These are phyloP conservation scores for Jaapia argillacea DNA, from an alignment of 768 basidiomycete species.

Conservation along the genomic window DNA sequence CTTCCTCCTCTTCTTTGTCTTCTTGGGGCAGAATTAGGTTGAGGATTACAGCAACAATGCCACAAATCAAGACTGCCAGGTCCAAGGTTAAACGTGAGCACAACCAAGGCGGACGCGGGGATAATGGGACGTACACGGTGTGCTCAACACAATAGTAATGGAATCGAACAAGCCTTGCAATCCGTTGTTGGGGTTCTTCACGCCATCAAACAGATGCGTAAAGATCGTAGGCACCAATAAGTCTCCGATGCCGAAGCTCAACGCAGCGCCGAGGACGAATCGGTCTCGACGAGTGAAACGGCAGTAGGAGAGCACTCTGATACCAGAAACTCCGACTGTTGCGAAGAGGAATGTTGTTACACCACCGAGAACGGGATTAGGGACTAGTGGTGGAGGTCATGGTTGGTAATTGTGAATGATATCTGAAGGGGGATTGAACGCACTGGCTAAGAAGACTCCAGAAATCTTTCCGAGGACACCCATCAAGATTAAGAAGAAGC, in stretches of 20 bases:
- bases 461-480: constrained; percentile 77
- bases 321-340: constrained; percentile 58
- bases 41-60: constrained; percentile 32
- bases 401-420: background rate
- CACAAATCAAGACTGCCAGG: constrained; percentile 29
- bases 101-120: background rate
- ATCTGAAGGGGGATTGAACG: constrained; percentile 9
- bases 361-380: constrained; percentile 73
- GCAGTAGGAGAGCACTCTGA: constrained; percentile 56
- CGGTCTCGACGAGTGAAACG: constrained; percentile 54
- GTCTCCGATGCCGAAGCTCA: constrained; percentile 64
- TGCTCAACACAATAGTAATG: constrained; percentile 71
- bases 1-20: constrained; percentile 3
- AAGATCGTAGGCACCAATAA: constrained; percentile 57
- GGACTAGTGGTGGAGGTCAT: constrained; percentile 31
- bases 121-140: constrained; percentile 53
- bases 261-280: constrained; percentile 59
- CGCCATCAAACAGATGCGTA: constrained; percentile 59
- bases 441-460: constrained; percentile 72
- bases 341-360: constrained; percentile 86
- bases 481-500: constrained; percentile 68
- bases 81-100: background rate
- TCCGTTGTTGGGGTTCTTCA: constrained; percentile 39
- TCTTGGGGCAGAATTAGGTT: constrained; percentile 35
- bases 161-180: constrained; percentile 64